Evolutionary conservation across 2,329 filamentous ascomycete genomes (phyloP).

Genomic region (Aspergillus tamarii): DNA sequence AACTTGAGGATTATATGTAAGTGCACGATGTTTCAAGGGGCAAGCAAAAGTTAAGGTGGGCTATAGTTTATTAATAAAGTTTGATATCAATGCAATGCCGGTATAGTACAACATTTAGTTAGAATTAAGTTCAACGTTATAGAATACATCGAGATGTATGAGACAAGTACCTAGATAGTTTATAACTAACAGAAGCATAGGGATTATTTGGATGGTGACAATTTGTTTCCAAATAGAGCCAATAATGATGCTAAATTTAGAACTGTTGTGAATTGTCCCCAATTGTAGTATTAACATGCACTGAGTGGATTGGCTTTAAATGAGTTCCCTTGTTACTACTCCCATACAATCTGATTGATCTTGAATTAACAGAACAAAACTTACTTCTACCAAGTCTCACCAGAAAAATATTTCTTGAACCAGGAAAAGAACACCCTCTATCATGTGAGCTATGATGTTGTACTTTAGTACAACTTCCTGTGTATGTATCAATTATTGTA

Average conservation of each 20-base stretch:
- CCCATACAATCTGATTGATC: neutral
- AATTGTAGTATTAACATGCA: too few relatives aligned
- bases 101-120: neutral
- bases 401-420: too few relatives aligned
- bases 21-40: neutral
- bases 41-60: constrained; percentile 4
- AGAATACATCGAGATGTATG: neutral
- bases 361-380: too few relatives aligned
- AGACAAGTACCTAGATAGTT: neutral
- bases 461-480: too few relatives aligned
- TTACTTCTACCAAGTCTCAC: too few relatives aligned
- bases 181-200: neutral
- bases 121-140: neutral
- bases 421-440: too few relatives aligned
- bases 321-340: neutral
- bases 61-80: neutral
- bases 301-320: neutral
- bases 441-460: too few relatives aligned
- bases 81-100: neutral
- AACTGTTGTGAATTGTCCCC: neutral
- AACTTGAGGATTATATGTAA: neutral
- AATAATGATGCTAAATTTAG: neutral
- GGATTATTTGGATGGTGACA: neutral
- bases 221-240: neutral
- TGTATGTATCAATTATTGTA: too few relatives aligned